These are phyloP conservation scores for Poronia punctata DNA, from an alignment of 495 filamentous ascomycete species.

Conservation along the genomic window DNA sequence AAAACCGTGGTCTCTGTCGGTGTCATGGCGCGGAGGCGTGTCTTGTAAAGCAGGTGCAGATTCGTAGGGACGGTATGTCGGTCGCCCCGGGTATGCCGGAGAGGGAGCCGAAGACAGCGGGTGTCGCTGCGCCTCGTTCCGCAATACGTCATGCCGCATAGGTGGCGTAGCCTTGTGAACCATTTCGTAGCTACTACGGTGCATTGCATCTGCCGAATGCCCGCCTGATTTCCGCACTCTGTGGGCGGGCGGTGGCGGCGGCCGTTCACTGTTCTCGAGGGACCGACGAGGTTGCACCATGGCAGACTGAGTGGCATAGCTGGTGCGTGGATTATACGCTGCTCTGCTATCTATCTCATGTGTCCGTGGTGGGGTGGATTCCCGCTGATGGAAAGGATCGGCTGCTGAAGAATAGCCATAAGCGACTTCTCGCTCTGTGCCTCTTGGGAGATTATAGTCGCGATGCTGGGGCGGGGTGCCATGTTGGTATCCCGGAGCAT, in stretches of 20 bases:
- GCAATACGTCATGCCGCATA: constrained; percentile 45
- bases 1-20: constrained; percentile 20
- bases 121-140: constrained; percentile 40
- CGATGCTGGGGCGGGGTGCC: constrained; percentile 22
- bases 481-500: constrained; percentile 22
- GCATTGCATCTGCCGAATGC: constrained; percentile 8
- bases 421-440: constrained; percentile 26
- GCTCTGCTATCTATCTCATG: constrained; percentile 17
- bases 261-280: constrained; percentile 28
- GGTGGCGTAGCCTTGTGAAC: constrained; percentile 27
- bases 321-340: constrained; percentile 12
- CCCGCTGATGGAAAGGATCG: constrained; percentile 16
- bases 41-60: constrained; percentile 30
- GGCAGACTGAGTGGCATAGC: constrained; percentile 10
- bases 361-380: constrained; percentile 7
- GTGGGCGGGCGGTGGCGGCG: constrained; percentile 41
- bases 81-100: constrained; percentile 38
- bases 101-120: constrained; percentile 25
- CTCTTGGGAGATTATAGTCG: constrained; percentile 28
- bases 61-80: constrained; percentile 39
- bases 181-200: constrained; percentile 16
- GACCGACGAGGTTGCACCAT: constrained; percentile 13
- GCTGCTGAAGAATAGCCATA: no score
- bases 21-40: constrained; percentile 21
- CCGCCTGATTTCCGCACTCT: constrained; percentile 33